Conservation (phyloP, 129 eudicot species). For the Cynara cardunculus region DNA sequence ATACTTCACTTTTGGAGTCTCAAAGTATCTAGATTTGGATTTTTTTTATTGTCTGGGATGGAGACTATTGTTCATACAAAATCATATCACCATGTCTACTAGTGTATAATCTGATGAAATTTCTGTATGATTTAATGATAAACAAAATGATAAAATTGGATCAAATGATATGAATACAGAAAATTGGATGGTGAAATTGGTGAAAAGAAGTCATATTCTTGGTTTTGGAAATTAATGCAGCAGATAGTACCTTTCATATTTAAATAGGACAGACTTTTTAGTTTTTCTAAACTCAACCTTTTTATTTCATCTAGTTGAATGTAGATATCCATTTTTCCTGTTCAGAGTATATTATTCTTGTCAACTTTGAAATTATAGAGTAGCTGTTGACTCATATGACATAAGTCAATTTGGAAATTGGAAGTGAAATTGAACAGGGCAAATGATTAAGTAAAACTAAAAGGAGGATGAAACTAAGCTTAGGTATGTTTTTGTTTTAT, state of each 20-base stretch:
- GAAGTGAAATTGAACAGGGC: background rate
- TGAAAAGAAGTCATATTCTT: conserved; percentile 9
- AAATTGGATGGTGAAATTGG: background rate
- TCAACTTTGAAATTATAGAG: conserved; percentile 14
- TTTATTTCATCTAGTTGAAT: background rate
- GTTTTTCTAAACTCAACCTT: background rate
- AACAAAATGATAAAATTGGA: background rate
- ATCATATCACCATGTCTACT: background rate
- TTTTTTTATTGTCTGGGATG: background rate
- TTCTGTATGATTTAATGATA: background rate
- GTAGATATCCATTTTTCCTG: background rate
- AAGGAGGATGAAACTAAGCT: background rate
- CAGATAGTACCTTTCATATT: background rate
- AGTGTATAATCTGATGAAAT: background rate
- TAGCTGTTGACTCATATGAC: conserved; percentile 3
- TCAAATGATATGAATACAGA: background rate
- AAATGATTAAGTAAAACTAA: background rate
- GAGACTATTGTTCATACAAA: background rate
- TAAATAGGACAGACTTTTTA: background rate
- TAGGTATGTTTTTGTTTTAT: background rate
- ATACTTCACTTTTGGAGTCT: conserved; percentile 11
- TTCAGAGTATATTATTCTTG: background rate
- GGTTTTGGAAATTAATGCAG: background rate
- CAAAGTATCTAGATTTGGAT: conserved; percentile 1
- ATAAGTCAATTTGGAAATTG: background rate